Percentiles rank a stretch among this genome's conserved stretches.
These are phyloP conservation scores for Berkeleyomyces rouxiae DNA, from an alignment of 2,329 filamentous ascomycete genomes.

Conservation along the genomic window DNA sequence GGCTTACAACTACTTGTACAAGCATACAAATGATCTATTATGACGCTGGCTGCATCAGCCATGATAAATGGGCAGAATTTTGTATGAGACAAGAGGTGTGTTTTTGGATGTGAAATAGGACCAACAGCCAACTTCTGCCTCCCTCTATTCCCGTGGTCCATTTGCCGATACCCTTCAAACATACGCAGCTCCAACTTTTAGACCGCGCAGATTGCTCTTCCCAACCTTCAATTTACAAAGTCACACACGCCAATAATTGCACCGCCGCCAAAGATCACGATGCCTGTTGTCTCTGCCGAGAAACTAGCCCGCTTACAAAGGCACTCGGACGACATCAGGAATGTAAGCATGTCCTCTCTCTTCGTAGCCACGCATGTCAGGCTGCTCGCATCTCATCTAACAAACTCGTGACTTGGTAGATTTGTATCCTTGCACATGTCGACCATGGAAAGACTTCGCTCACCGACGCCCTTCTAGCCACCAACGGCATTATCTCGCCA, in stretches of 20 bases:
- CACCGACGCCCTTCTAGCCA: slow-evolving; percentile 88
- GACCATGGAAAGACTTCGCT: slow-evolving; percentile 98
- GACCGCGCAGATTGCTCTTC: too few species aligned
- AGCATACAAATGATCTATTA: slow-evolving; percentile 7
- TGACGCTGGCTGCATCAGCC: slow-evolving; percentile 6
- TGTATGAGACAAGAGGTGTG: background rate
- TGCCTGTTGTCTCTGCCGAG: slow-evolving; percentile 85
- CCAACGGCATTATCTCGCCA: slow-evolving; percentile 97
- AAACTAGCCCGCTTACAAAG: slow-evolving; percentile 82
- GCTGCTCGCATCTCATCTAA: slow-evolving; percentile 9
- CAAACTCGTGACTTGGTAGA: slow-evolving; percentile 31
- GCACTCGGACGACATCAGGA: slow-evolving; percentile 76
- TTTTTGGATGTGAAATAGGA: slow-evolving; percentile 2
- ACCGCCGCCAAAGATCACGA: slow-evolving; percentile 26
- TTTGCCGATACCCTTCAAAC: background rate
- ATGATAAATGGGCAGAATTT: background rate
- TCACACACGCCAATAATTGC: too few species aligned
- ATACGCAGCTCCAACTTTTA: too few species aligned
- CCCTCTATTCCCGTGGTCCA: slow-evolving; percentile 5
- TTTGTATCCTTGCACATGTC: slow-evolving; percentile 90
- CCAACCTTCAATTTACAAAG: too few species aligned
- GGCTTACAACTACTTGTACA: background rate
- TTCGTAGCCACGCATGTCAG: background rate
- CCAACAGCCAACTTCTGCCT: slow-evolving; percentile 1
- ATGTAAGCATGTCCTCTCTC: slow-evolving; percentile 40